These are phyloP conservation scores for Blepharisma undulans DNA, from an alignment of 169 alveolate species.

Conservation along the genomic window DNA sequence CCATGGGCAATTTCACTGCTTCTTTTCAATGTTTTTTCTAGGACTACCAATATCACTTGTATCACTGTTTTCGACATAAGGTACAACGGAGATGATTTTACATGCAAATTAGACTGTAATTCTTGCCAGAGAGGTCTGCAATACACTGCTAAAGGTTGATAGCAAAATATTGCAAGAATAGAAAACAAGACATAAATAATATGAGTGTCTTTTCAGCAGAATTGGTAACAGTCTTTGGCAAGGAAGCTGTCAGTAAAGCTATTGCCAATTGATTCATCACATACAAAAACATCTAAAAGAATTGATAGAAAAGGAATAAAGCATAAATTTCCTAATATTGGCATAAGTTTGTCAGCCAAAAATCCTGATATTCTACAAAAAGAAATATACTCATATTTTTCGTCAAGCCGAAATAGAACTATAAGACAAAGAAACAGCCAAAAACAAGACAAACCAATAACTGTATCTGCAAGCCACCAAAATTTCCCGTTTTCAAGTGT, in stretches of 20 bases:
- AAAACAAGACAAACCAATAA: too few relatives aligned
- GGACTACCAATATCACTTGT: neutral
- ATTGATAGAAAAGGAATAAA: neutral
- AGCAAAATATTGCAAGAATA: neutral
- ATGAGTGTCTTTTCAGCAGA: neutral
- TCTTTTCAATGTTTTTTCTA: neutral
- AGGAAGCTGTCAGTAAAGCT: neutral
- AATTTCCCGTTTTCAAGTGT: too few relatives aligned
- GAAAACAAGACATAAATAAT: neutral
- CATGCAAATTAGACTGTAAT: neutral
- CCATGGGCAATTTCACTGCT: neutral
- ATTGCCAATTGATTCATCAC: neutral
- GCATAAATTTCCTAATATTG: neutral
- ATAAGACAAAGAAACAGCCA: neutral
- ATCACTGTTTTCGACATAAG: too few relatives aligned
- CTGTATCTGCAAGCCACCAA: too few relatives aligned
- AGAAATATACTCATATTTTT: neutral
- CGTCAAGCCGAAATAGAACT: neutral
- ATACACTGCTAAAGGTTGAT: neutral
- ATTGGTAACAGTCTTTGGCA: neutral
- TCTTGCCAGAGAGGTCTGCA: neutral
- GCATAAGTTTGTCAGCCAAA: neutral
- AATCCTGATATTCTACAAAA: neutral
- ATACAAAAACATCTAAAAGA: neutral
- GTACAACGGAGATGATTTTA: neutral